Percentiles rank a stretch among this genome's conserved stretches.
Evolutionary conservation across 805 yeast genomes (phyloP).

Genomic region (Lipomyces chichibuensis): DNA sequence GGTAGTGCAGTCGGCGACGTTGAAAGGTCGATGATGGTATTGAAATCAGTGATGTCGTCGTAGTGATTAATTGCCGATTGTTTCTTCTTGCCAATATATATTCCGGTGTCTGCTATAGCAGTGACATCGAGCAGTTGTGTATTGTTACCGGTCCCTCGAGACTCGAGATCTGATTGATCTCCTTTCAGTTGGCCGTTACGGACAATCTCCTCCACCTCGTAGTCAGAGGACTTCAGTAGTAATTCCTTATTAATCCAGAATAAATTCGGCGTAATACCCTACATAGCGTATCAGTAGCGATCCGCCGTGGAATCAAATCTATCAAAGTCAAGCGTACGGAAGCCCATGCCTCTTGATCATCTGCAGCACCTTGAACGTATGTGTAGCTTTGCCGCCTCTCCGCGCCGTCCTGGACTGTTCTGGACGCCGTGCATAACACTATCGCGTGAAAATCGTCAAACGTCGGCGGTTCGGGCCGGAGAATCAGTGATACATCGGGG

Average conservation of each 20-base stretch:
- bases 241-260: slow-evolving; percentile 57
- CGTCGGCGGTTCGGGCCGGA: slow-evolving; percentile 46
- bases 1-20: slow-evolving; percentile 10
- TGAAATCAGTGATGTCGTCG: slow-evolving; percentile 7
- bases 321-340: slow-evolving; percentile 11
- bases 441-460: slow-evolving; percentile 50
- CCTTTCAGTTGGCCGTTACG: slow-evolving; percentile 38
- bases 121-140: slow-evolving; percentile 26
- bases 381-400: slow-evolving; percentile 52
- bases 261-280: slow-evolving; percentile 53
- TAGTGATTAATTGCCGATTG: not conserved
- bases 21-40: slow-evolving; percentile 35
- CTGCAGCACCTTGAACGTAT: slow-evolving; percentile 93
- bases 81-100: slow-evolving; percentile 24
- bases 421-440: slow-evolving; percentile 64
- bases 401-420: slow-evolving; percentile 61
- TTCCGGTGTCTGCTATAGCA: slow-evolving; percentile 19
- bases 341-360: slow-evolving; percentile 90
- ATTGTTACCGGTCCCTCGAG: slow-evolving; percentile 32
- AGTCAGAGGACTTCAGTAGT: slow-evolving; percentile 36
- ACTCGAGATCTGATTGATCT: slow-evolving; percentile 24
- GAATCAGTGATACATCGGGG: slow-evolving; percentile 50
- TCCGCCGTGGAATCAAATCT: not conserved
- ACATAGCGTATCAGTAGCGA: not conserved
- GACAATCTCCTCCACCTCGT: slow-evolving; percentile 37